Evolutionary conservation across 2,329 filamentous ascomycete species (phyloP).

Genomic region (Hymenoscyphus fraxineus): DNA sequence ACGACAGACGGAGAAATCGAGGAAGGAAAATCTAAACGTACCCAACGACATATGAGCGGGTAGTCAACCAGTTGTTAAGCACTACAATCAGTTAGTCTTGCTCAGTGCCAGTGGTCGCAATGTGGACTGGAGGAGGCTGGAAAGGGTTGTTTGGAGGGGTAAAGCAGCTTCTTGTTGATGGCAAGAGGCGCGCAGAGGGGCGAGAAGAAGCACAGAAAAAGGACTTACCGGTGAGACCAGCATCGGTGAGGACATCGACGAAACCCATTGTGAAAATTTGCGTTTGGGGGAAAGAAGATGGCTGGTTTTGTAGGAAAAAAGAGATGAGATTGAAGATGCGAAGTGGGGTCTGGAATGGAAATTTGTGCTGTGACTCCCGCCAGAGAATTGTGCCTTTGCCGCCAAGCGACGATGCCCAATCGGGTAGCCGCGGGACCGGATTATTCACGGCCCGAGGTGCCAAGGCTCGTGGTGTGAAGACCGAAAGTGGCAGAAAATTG

Average conservation of each 20-base stretch:
- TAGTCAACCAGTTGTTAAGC: constrained; percentile 70
- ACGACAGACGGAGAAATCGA: constrained; percentile 22
- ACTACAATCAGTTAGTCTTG: constrained; percentile 44
- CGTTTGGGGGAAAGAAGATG: background rate
- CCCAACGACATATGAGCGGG: constrained; percentile 79
- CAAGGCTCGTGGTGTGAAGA: background rate
- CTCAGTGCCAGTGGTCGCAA: background rate
- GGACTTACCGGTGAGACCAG: constrained; percentile 55
- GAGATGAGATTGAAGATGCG: background rate
- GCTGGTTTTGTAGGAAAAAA: background rate
- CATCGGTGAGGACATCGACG: constrained; percentile 62
- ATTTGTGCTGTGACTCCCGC: constrained; percentile 2
- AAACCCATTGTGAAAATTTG: constrained; percentile 55
- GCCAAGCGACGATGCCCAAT: background rate
- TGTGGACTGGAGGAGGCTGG: background rate
- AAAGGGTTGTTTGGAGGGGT: background rate
- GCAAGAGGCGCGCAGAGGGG: background rate
- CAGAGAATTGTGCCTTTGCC: background rate
- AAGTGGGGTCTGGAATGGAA: constrained; percentile 3
- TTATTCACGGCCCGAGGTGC: background rate
- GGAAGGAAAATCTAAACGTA: constrained; percentile 45
- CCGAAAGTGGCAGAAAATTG: background rate
- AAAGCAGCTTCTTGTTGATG: constrained; percentile 5
- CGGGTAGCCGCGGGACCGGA: background rate
- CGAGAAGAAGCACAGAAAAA: background rate